Conservation (phyloP, 2,329 filamentous ascomycete species). For the Colletotrichum australisinense region DNA sequence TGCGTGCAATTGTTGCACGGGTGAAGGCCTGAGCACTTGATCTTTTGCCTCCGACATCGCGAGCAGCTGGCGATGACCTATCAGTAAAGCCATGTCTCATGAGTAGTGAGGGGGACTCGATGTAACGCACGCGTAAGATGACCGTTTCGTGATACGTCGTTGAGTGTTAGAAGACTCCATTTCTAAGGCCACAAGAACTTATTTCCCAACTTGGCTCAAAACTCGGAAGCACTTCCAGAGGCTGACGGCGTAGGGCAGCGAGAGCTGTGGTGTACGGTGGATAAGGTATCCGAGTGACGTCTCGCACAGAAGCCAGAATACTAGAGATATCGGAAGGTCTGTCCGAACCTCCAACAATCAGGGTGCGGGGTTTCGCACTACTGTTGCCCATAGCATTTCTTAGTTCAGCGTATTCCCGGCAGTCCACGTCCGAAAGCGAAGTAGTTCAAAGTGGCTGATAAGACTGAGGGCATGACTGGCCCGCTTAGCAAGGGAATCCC, state of each 20-base stretch:
- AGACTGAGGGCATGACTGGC: slow-evolving; percentile 19
- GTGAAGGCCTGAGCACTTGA: slow-evolving; percentile 30
- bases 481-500: slow-evolving; percentile 26
- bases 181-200: neutral
- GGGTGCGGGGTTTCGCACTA: slow-evolving; percentile 16
- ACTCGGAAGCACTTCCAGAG: neutral
- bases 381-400: too few species aligned
- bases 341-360: neutral
- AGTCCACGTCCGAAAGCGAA: neutral
- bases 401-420: neutral
- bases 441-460: slow-evolving; percentile 15
- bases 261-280: neutral
- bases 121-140: slow-evolving; percentile 22
- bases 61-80: neutral
- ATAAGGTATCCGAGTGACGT: neutral
- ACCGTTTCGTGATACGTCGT: slow-evolving; percentile 26
- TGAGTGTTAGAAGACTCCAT: slow-evolving; percentile 29
- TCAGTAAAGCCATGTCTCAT: neutral
- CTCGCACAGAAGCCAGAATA: neutral
- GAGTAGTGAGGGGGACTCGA: neutral
- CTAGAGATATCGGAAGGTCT: slow-evolving; percentile 5
- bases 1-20: slow-evolving; percentile 32
- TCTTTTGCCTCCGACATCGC: slow-evolving; percentile 32
- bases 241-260: neutral
- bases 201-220: neutral